These are phyloP conservation scores for Astrocystis sublimbata DNA, from an alignment of 495 filamentous ascomycete genomes.

Conservation along the genomic window DNA sequence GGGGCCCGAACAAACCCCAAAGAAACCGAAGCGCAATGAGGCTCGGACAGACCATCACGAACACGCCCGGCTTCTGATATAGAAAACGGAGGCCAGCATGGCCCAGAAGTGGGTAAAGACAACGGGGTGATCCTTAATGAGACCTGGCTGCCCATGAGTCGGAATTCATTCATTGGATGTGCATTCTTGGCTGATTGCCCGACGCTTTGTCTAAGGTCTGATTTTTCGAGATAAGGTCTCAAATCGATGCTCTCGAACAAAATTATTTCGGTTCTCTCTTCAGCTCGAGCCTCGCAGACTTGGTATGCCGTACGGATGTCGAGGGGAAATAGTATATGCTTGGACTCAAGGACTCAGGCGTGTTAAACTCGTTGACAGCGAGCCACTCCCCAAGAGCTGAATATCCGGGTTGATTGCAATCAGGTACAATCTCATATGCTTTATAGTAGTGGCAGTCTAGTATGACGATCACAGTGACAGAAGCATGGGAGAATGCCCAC, in stretches of 20 bases:
- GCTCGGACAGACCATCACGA: slow-evolving; percentile 70
- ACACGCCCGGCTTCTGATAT: slow-evolving; percentile 73
- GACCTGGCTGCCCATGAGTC: slow-evolving; percentile 54
- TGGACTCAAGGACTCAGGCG: background rate
- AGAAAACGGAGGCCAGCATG: slow-evolving; percentile 69
- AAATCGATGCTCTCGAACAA: slow-evolving; percentile 59
- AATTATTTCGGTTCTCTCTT: slow-evolving; percentile 23
- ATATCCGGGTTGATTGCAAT: too few relatives aligned
- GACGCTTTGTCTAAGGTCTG: slow-evolving; percentile 43
- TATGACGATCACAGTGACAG: too few relatives aligned
- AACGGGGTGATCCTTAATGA: slow-evolving; percentile 58
- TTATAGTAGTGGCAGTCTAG: too few relatives aligned
- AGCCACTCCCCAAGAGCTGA: slow-evolving; percentile 51
- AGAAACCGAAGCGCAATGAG: slow-evolving; percentile 76
- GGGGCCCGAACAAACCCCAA: slow-evolving; percentile 69
- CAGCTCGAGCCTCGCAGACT: slow-evolving; percentile 40
- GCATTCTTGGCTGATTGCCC: slow-evolving; percentile 45
- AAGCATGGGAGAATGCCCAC: too few relatives aligned
- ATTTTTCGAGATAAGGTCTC: slow-evolving; percentile 39
- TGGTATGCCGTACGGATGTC: slow-evolving; percentile 28
- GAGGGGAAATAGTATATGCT: slow-evolving; percentile 18
- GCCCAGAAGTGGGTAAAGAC: slow-evolving; percentile 70
- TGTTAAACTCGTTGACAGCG: slow-evolving; percentile 18
- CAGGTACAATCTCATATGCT: too few relatives aligned
- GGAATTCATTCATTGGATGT: slow-evolving; percentile 50